These are phyloP conservation scores for Thelephora aurantiotincta DNA, from an alignment of 768 basidiomycete genomes.

Conservation along the genomic window DNA sequence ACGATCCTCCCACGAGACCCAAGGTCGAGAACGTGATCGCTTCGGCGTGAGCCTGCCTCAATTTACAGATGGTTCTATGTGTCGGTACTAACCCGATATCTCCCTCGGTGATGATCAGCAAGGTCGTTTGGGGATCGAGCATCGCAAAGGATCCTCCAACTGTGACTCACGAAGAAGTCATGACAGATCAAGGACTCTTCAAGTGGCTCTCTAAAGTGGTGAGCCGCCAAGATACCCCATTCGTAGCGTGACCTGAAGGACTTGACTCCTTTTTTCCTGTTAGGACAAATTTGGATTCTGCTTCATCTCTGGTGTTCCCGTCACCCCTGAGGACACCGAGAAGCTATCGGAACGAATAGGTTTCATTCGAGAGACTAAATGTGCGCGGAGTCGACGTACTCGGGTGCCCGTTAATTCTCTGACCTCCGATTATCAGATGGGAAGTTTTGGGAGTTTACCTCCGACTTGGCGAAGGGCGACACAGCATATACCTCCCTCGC, in stretches of 20 bases:
- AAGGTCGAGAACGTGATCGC: constrained; percentile 29
- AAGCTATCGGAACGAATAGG: constrained; percentile 60
- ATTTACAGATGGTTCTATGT: too few relatives aligned
- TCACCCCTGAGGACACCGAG: constrained; percentile 76
- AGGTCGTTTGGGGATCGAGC: constrained; percentile 69
- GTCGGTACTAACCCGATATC: background rate
- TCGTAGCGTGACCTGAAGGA: background rate
- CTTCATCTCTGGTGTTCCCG: constrained; percentile 69
- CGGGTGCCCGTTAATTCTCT: background rate
- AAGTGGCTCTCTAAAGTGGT: constrained; percentile 77
- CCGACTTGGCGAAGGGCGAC: constrained; percentile 82
- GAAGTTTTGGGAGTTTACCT: constrained; percentile 94
- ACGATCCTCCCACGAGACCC: constrained; percentile 48
- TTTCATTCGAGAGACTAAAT: constrained; percentile 82
- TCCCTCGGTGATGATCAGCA: constrained; percentile 22
- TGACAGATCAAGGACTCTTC: constrained; percentile 57
- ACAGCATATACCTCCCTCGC: constrained; percentile 87
- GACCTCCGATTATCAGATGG: constrained; percentile 43
- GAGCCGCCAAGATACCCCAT: constrained; percentile 14
- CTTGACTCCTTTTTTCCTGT: background rate
- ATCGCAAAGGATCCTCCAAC: constrained; percentile 66
- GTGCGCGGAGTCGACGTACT: constrained; percentile 16
- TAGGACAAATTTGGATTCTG: constrained; percentile 86
- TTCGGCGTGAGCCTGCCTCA: background rate
- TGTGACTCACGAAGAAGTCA: constrained; percentile 58